Evolutionary conservation across 73 alveolate species (phyloP).

Genomic region (Paramecium caudatum): DNA sequence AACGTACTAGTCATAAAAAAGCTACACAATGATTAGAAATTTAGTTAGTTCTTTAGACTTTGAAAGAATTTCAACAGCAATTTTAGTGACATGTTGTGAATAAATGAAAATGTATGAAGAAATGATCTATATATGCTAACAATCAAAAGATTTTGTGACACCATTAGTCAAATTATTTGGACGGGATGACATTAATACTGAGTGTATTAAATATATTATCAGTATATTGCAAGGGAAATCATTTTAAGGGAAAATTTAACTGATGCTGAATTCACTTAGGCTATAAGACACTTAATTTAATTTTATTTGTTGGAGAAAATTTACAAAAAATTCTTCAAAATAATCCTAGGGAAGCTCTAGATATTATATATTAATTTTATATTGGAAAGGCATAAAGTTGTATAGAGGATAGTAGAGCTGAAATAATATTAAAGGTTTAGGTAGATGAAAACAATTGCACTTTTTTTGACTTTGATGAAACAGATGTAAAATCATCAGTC

Average conservation of each 20-base stretch:
- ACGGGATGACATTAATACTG: background rate
- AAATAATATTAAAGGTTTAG: background rate
- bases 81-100: conserved; percentile 19
- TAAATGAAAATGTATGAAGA: conserved; percentile 35
- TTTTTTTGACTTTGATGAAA: conserved; percentile 8
- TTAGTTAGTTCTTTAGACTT: conserved; percentile 42
- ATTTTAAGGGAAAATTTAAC: background rate
- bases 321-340: background rate
- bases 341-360: conserved; percentile 13
- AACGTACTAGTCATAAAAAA: background rate
- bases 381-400: conserved; percentile 8
- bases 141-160: conserved; percentile 1
- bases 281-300: background rate
- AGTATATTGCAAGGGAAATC: background rate
- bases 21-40: no score
- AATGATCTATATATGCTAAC: conserved; percentile 25
- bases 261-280: background rate
- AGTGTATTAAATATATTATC: conserved; percentile 16
- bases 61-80: conserved; percentile 10
- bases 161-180: conserved; percentile 62
- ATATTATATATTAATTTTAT: conserved; percentile 38
- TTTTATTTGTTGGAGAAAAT: conserved; percentile 49
- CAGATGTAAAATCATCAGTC: background rate
- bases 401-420: conserved; percentile 20
- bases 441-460: background rate